Conservation (phyloP, 139 green algal genomes). For the Zygnema circumcarinatum region DNA sequence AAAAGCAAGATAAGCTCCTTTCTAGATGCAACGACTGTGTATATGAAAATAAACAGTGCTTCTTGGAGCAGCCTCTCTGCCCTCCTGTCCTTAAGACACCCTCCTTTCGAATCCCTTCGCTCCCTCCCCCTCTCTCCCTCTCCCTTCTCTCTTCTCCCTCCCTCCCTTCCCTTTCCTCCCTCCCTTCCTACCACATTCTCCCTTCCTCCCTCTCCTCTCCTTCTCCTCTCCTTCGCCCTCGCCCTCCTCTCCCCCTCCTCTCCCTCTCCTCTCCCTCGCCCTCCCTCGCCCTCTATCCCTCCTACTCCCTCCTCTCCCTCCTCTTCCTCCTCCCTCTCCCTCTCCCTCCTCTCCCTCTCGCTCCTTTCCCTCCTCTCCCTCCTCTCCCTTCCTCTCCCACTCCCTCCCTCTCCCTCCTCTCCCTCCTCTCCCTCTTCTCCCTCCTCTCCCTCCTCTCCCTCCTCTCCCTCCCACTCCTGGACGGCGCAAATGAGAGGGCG, state of each 20-base stretch:
- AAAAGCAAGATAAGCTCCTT: no score
- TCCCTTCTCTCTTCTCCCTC: background rate
- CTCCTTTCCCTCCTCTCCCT: no score
- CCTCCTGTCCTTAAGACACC: background rate
- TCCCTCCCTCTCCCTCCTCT: no score
- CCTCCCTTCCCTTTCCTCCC: background rate
- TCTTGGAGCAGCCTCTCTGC: background rate
- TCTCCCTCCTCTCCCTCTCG: no score
- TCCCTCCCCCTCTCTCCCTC: background rate
- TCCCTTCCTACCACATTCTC: background rate
- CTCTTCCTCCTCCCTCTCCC: background rate
- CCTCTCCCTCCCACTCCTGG: no score
- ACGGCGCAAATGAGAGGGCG: no score
- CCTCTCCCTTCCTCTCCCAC: no score
- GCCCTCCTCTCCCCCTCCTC: background rate
- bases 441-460: no score
- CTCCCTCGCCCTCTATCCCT: background rate
- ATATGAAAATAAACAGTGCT: background rate
- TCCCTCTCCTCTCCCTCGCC: background rate
- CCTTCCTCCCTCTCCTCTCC: background rate
- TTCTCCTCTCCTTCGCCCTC: background rate
- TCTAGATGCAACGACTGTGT: no score
- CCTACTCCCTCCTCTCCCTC: background rate
- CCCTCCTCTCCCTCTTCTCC: no score
- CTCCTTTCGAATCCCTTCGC: background rate